These are phyloP conservation scores for Backusella morwellensis DNA, from an alignment of 192 early-diverging fungal genomes.

Conservation along the genomic window DNA sequence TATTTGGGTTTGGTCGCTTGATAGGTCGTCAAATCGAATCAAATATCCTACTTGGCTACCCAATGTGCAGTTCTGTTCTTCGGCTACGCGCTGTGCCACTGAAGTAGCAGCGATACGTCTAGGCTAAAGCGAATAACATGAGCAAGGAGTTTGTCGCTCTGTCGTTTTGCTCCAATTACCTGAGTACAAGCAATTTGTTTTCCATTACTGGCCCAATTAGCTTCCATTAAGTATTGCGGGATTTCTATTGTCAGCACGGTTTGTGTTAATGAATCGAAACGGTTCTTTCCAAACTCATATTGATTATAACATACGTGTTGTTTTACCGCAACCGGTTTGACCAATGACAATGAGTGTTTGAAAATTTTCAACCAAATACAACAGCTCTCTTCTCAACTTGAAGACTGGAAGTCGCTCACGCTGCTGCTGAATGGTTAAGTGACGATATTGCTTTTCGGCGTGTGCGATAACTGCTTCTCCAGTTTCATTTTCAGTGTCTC, in stretches of 20 bases:
- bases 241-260: constrained; percentile 48
- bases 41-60: constrained; percentile 80
- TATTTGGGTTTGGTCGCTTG: constrained; percentile 53
- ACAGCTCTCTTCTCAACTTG: constrained; percentile 64
- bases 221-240: constrained; percentile 77
- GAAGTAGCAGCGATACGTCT: constrained; percentile 72
- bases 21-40: constrained; percentile 68
- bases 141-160: constrained; percentile 12
- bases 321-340: constrained; percentile 80
- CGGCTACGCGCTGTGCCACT: constrained; percentile 72
- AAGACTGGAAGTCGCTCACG: constrained; percentile 85
- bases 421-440: constrained; percentile 71
- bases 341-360: constrained; percentile 75
- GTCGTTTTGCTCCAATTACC: constrained; percentile 58
- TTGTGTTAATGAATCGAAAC: not conserved
- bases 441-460: constrained; percentile 53
- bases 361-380: constrained; percentile 65
- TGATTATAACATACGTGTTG: constrained; percentile 60
- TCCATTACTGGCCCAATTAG: constrained; percentile 64
- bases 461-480: constrained; percentile 44
- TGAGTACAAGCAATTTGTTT: constrained; percentile 74
- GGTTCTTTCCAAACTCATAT: not conserved
- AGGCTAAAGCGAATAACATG: constrained; percentile 35
- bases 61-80: constrained; percentile 63
- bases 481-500: constrained; percentile 60